Percentiles rank a stretch among this genome's conserved stretches.
Evolutionary conservation across 2,329 filamentous ascomycete species (phyloP).

Genomic region (Cladosporium sp.): DNA sequence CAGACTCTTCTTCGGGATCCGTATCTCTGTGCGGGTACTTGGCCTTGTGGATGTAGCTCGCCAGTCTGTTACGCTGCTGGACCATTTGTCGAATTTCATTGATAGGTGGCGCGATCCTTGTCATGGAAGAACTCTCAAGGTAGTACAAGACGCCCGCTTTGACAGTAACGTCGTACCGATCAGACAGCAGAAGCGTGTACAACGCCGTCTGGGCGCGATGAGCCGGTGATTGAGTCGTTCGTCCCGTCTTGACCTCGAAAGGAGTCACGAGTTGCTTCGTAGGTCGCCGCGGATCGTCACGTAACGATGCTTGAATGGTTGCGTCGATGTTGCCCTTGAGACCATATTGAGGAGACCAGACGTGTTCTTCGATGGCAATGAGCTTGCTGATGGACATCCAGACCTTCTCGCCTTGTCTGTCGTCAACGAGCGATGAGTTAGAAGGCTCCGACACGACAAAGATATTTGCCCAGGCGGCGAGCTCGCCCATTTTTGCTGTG

Average conservation of each 20-base stretch:
- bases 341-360: conserved; percentile 97
- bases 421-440: conserved; percentile 68
- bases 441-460: conserved; percentile 70
- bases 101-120: conserved; percentile 75
- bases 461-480: conserved; percentile 74
- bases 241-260: conserved; percentile 93
- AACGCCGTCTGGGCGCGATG: conserved; percentile 92
- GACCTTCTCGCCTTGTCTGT: conserved; percentile 68
- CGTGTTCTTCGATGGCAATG: conserved; percentile 92
- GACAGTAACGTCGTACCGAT: conserved; percentile 90
- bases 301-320: conserved; percentile 81
- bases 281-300: conserved; percentile 58
- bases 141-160: conserved; percentile 91
- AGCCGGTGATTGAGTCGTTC: conserved; percentile 65
- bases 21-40: conserved; percentile 16
- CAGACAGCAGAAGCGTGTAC: conserved; percentile 86
- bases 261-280: conserved; percentile 68
- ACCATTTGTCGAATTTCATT: conserved; percentile 94
- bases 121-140: conserved; percentile 80
- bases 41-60: conserved; percentile 63
- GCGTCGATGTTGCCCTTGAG: conserved; percentile 97
- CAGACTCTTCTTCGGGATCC: conserved; percentile 16
- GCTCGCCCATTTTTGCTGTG: conserved; percentile 71
- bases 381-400: conserved; percentile 87
- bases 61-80: conserved; percentile 86